Evolutionary conservation across 2,329 filamentous ascomycete species (phyloP).

Genomic region (Triangularia setosa): DNA sequence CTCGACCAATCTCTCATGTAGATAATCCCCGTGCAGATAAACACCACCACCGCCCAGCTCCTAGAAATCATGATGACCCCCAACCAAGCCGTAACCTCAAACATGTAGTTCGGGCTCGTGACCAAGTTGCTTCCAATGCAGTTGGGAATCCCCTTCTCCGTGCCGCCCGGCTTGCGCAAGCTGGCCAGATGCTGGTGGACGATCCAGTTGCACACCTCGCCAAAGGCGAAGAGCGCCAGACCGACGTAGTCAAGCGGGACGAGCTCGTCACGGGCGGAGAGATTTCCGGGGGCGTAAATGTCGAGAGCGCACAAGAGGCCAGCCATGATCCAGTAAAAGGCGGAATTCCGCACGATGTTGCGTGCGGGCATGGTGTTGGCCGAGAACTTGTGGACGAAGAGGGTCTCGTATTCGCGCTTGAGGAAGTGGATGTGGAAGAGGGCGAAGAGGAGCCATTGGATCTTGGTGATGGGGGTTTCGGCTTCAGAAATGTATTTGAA

Average conservation of each 20-base stretch:
- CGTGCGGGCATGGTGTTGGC: slow-evolving; percentile 85
- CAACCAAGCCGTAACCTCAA: slow-evolving; percentile 82
- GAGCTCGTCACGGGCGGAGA: slow-evolving; percentile 53
- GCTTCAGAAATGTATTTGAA: slow-evolving; percentile 39
- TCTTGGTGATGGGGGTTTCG: slow-evolving; percentile 52
- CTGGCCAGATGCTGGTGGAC: slow-evolving; percentile 75
- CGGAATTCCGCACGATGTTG: slow-evolving; percentile 94
- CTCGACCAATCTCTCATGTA: slow-evolving; percentile 87
- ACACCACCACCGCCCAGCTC: slow-evolving; percentile 73
- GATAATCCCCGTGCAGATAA: slow-evolving; percentile 65
- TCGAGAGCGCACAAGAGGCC: slow-evolving; percentile 79
- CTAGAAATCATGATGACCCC: slow-evolving; percentile 77
- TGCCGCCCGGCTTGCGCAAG: slow-evolving; percentile 74
- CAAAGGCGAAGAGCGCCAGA: slow-evolving; percentile 67
- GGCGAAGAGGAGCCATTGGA: slow-evolving; percentile 69
- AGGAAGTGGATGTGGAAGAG: slow-evolving; percentile 80
- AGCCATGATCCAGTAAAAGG: slow-evolving; percentile 86
- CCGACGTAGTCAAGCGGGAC: slow-evolving; percentile 60
- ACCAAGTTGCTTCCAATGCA: slow-evolving; percentile 83
- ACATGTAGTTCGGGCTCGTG: slow-evolving; percentile 97
- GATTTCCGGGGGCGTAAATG: slow-evolving; percentile 73
- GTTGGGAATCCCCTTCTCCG: slow-evolving; percentile 80
- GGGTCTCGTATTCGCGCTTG: slow-evolving; percentile 92
- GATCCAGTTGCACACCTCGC: slow-evolving; percentile 75
- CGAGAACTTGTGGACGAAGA: slow-evolving; percentile 94